These are phyloP conservation scores for Rhynchospora breviuscula DNA, from an alignment of 176 grass and related monocot species.

Conservation along the genomic window DNA sequence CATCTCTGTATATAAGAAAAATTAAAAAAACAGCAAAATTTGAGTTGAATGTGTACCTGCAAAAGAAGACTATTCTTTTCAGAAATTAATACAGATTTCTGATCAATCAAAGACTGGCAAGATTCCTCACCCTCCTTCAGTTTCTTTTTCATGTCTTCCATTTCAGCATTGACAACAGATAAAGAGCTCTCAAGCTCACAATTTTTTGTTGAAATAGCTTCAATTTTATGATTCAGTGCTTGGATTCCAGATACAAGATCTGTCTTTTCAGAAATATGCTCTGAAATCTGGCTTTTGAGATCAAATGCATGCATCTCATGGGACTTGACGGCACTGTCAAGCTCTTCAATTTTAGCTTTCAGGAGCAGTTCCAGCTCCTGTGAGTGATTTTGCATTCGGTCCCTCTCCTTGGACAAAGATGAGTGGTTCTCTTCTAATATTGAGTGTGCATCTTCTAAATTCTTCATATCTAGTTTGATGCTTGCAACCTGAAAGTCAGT, in stretches of 20 bases:
- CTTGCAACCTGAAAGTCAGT: conserved; percentile 32
- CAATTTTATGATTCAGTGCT: conserved; percentile 55
- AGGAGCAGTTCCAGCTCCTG: conserved; percentile 57
- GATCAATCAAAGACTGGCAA: conserved; percentile 6
- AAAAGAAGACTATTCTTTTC: conserved; percentile 58
- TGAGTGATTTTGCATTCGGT: conserved; percentile 50
- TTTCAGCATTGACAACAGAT: conserved; percentile 55
- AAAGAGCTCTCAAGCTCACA: conserved; percentile 69
- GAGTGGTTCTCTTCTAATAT: conserved; percentile 44
- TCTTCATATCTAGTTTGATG: conserved; percentile 38
- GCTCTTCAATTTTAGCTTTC: conserved; percentile 41
- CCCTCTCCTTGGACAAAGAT: conserved; percentile 48
- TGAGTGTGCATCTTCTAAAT: conserved; percentile 46
- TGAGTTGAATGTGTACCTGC: conserved; percentile 39
- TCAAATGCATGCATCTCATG: conserved; percentile 31
- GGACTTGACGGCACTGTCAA: conserved; percentile 37
- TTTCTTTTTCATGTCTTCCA: conserved; percentile 48
- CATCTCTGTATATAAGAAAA: neutral
- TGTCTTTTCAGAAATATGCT: conserved; percentile 40
- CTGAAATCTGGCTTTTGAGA: conserved; percentile 44
- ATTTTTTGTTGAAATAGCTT: conserved; percentile 51
- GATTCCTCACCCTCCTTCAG: conserved; percentile 14
- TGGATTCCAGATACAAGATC: conserved; percentile 53
- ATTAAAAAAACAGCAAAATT: neutral
- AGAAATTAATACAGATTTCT: conserved; percentile 45